phyloP scores from a whole-genome alignment of 305 asterid species.

The Caryopteris hybrid region DNA sequence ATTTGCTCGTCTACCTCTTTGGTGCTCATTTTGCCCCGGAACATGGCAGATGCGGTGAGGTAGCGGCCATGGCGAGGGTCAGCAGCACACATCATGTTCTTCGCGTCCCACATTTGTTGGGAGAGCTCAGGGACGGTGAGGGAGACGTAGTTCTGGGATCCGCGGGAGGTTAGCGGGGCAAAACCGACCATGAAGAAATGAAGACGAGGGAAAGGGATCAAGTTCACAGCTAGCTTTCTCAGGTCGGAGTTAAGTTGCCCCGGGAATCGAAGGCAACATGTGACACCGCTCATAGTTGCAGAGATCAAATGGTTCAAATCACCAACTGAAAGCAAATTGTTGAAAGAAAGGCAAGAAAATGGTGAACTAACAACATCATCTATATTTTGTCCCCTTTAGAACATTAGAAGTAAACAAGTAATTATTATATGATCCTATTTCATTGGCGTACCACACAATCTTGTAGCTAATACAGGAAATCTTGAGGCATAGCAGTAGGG shows the following conservation, averaged over 20 bases:
- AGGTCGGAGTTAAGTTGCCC: slow-evolving; percentile 60
- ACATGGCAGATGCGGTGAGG: slow-evolving; percentile 53
- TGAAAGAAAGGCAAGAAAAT: no score
- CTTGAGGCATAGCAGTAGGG: background rate
- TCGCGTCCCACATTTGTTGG: slow-evolving; percentile 53
- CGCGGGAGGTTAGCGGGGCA: slow-evolving; percentile 50
- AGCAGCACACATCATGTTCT: slow-evolving; percentile 54
- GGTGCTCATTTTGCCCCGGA: slow-evolving; percentile 58
- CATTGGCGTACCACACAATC: background rate
- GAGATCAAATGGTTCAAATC: slow-evolving; percentile 49
- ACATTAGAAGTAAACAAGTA: no score
- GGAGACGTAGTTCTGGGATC: slow-evolving; percentile 41
- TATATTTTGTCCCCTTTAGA: no score
- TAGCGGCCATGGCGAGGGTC: slow-evolving; percentile 48
- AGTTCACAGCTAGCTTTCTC: slow-evolving; percentile 44
- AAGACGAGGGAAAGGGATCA: slow-evolving; percentile 53
- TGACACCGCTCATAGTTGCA: slow-evolving; percentile 50
- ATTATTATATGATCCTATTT: no score
- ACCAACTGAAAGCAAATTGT: no score
- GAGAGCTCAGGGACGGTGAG: slow-evolving; percentile 49
- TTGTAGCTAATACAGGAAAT: background rate
- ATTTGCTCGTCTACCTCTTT: slow-evolving; percentile 52
- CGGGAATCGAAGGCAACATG: slow-evolving; percentile 45
- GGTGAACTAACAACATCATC: no score
- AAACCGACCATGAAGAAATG: slow-evolving; percentile 60